These are phyloP conservation scores for Fusarium sp. DNA, from an alignment of 2,329 filamentous ascomycete genomes.

Conservation along the genomic window DNA sequence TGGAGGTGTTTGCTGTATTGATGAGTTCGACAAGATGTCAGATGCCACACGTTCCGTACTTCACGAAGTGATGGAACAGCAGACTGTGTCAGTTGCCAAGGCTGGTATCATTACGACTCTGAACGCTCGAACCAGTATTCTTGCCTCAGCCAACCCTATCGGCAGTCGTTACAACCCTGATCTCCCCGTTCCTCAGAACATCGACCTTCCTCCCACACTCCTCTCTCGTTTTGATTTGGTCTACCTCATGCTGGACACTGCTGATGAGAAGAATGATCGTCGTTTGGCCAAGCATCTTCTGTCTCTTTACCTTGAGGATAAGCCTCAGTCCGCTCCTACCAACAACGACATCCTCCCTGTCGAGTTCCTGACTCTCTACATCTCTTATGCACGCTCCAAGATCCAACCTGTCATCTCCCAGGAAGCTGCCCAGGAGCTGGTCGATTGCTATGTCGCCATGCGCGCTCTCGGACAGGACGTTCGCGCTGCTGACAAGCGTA, in stretches of 20 bases:
- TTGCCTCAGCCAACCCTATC: slow-evolving; percentile 97
- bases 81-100: slow-evolving; percentile 86
- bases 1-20: slow-evolving; percentile 85
- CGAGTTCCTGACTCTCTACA: slow-evolving; percentile 96
- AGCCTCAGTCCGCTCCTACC: slow-evolving; percentile 82
- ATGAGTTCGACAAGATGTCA: slow-evolving; percentile 90
- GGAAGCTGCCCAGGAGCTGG: slow-evolving; percentile 84
- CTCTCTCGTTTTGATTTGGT: slow-evolving; percentile 97
- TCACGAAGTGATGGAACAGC: slow-evolving; percentile 90
- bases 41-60: slow-evolving; percentile 82
- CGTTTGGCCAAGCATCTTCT: slow-evolving; percentile 91
- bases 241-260: slow-evolving; percentile 93
- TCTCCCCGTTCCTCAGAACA: slow-evolving; percentile 95
- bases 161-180: slow-evolving; percentile 98
- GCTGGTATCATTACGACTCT: slow-evolving; percentile 97
- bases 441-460: slow-evolving; percentile 92
- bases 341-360: slow-evolving; percentile 85
- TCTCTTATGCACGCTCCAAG: slow-evolving; percentile 91
- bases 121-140: slow-evolving; percentile 93
- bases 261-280: slow-evolving; percentile 90
- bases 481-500: slow-evolving; percentile 90
- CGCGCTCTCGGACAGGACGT: slow-evolving; percentile 90
- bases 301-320: slow-evolving; percentile 96
- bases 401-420: slow-evolving; percentile 85
- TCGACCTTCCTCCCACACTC: slow-evolving; percentile 93